Evolutionary conservation across 805 yeast genomes (phyloP).

Genomic region (Cyberlindnera euphorbiae): DNA sequence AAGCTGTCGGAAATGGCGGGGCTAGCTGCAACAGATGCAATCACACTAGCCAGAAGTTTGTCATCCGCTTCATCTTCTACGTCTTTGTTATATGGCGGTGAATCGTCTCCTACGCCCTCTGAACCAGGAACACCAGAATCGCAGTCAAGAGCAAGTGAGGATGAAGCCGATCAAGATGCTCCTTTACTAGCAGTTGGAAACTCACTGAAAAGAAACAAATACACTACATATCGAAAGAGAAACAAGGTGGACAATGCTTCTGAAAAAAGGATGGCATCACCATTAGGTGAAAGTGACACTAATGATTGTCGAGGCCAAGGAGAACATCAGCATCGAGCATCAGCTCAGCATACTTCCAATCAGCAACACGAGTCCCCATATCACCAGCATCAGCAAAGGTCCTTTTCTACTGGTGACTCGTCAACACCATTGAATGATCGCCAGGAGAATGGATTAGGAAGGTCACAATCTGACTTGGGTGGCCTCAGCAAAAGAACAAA

Average conservation of each 20-base stretch:
- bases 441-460: constrained; percentile 4
- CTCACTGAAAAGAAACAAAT: constrained; percentile 41
- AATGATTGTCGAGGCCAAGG: constrained; percentile 2
- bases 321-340: too few species aligned
- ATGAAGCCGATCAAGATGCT: constrained; percentile 24
- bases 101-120: constrained; percentile 1
- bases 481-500: constrained; percentile 19
- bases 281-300: constrained; percentile 11
- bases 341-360: constrained; percentile 7
- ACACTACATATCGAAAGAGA: constrained; percentile 46
- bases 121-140: background rate
- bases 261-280: constrained; percentile 11
- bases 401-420: constrained; percentile 4
- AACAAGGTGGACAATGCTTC: constrained; percentile 17
- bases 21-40: constrained; percentile 73
- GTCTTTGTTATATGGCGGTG: constrained; percentile 11
- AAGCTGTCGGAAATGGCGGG: constrained; percentile 74
- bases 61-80: constrained; percentile 64
- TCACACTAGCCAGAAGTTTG: constrained; percentile 73
- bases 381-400: constrained; percentile 5
- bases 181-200: constrained; percentile 23
- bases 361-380: constrained; percentile 10
- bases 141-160: constrained; percentile 4
- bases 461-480: constrained; percentile 16
- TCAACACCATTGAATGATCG: background rate